A percentile compares a stretch with the other conserved stretches of the same genome.
Evolutionary conservation across 345 rosid genomes (phyloP).

Genomic region (Euphorbia peplus): DNA sequence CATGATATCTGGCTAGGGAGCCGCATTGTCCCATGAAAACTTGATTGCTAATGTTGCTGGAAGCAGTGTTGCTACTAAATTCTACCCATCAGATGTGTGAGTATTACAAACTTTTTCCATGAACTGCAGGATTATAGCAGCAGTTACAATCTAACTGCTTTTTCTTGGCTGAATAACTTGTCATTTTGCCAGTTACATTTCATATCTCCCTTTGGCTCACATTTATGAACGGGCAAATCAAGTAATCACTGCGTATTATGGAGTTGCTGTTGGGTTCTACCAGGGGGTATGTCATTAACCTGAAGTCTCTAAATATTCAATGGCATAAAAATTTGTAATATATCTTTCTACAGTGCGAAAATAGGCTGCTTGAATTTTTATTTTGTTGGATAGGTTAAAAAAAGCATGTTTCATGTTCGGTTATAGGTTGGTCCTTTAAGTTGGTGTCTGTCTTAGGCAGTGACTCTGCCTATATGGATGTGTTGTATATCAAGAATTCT

Average conservation of each 20-base stretch:
- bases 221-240: conserved; percentile 87
- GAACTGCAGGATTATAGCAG: not conserved
- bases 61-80: conserved; percentile 34
- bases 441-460: not conserved
- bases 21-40: conserved; percentile 76
- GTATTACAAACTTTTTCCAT: conserved; percentile 29
- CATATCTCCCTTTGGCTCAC: conserved; percentile 96
- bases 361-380: conserved; percentile 1
- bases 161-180: conserved; percentile 18
- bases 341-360: not conserved
- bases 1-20: conserved; percentile 57
- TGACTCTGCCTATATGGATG: not conserved
- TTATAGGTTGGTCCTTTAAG: not conserved
- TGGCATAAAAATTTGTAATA: not conserved
- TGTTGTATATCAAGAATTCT: conserved; percentile 7
- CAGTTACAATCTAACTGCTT: conserved; percentile 15
- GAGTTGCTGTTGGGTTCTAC: conserved; percentile 93
- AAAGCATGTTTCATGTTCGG: not conserved
- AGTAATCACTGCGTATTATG: conserved; percentile 51
- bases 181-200: conserved; percentile 62
- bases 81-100: conserved; percentile 83
- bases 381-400: not conserved
- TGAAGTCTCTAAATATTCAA: not conserved
- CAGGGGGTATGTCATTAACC: conserved; percentile 74
- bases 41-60: conserved; percentile 90